Evolutionary conservation across 306 rosid genomes (phyloP).

Genomic region (Trichosanthes cucumerina): DNA sequence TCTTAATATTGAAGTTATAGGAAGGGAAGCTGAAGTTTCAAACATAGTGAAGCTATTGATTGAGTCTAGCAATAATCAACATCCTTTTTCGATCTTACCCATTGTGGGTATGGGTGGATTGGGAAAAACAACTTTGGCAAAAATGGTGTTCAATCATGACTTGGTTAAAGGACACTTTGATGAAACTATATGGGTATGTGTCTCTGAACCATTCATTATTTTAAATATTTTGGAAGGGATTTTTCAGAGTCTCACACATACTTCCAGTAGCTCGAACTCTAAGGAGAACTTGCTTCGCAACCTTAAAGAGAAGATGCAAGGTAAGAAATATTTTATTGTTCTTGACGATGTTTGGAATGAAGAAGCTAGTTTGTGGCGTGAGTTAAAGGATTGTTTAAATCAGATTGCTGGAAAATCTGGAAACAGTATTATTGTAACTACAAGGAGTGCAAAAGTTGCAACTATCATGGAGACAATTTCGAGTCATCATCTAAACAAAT

Average conservation of each 20-base stretch:
- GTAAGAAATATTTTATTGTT: slow-evolving; percentile 10
- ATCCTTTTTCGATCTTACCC: neutral
- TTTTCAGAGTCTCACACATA: neutral
- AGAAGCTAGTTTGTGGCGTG: neutral
- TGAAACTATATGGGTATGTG: slow-evolving; percentile 12
- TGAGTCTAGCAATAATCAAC: neutral
- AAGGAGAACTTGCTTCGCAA: neutral
- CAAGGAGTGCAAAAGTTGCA: neutral
- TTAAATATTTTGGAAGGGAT: neutral
- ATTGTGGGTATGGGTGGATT: neutral
- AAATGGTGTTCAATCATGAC: slow-evolving; percentile 1
- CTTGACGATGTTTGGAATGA: slow-evolving; percentile 13
- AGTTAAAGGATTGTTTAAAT: neutral
- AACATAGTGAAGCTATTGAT: neutral
- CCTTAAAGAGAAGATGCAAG: neutral
- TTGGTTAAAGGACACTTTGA: neutral
- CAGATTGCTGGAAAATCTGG: neutral
- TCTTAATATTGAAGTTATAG: neutral
- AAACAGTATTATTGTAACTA: neutral
- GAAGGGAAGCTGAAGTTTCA: neutral
- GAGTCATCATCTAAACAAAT: neutral
- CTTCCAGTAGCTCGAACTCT: no score
- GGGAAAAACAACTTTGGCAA: neutral
- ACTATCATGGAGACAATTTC: neutral
- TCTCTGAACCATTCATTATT: slow-evolving; percentile 2